Evolutionary conservation across 1,139 yeast species (phyloP), one percentile per base, ranked within the genome.

Genomic region (Wickerhamiella pararugosa): DNA sequence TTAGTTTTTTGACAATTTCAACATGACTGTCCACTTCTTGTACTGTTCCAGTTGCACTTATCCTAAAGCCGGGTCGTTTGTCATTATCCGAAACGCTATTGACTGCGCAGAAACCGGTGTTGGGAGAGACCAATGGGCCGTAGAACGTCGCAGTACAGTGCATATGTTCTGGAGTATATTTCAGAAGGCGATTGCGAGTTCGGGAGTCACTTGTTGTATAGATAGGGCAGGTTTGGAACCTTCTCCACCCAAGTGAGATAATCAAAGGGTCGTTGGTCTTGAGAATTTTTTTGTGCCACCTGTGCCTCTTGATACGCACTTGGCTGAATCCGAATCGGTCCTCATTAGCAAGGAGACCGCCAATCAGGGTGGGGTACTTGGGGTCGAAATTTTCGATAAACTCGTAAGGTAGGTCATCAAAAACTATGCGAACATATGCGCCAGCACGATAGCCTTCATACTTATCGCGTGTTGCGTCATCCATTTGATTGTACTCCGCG

Each of bases 151-250:
- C 96, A 58, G 79, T 79, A 69, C 98, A 92, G 61, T 82, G 90
- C 36, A 96, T 86, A 61, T 92, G 99, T 57, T 92, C 99, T 5
- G 98, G 98, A 0, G 98, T 90, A 59, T 92, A 92, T 59, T 92
- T 92, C 64, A 92, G 71, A 96, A 92, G 83, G 67, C 98, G 79
- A 56, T 86, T 90, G 68, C 99, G 76, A 5, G 98, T 87, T 64
- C 99, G 71, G 5, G 97, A 90, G 62, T 92, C 99, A 5, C 94
- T 78, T 0, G 98, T 92, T 5, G 98, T 86, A 60, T 87, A 92
- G 32, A 92, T 73, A 8, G 99, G 99, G 44, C 90, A 66, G 0
- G 98, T 86, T 63, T 92, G 99, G 67, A 92, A 92, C 62, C 99
- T 73, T 66, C 99, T 76, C 99, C 98, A 92, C 31, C 99, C 99